Base-by-base conservation (phyloP, 768 basidiomycete species). In the Peribolospora kevripleyi region DNA sequence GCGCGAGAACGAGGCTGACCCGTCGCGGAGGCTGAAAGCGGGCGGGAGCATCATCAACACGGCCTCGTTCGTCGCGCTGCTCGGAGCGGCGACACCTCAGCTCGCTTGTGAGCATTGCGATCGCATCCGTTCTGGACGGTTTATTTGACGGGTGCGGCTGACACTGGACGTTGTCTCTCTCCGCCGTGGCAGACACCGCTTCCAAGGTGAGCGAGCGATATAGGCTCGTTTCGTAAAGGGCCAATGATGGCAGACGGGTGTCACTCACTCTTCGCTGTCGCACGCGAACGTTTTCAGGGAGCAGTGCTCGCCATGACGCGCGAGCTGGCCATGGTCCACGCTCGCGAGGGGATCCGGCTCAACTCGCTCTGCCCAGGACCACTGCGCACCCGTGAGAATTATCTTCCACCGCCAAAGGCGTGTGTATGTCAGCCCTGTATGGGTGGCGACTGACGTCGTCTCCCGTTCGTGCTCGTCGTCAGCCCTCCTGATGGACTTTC, bases 401-500 rank as follows among this genome's bases (percentile, higher is more conserved):
- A 25, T 51, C 36, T 25, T 10, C 39, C 14, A 47, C 25, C 25
- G 25, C 25, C 25, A 1, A 25, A 25, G 25, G 25, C 25, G 25
- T 25, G 25, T 25, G 25, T 25, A 25, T 25, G 25, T 25, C 25
- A 25, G 25, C 25, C 25, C 25, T 25, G 39, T 25, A n/a, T 42
- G 13, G 38, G 6, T 25, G 39, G 41, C 55, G 51, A 37, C 43
- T 25, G 54, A 25, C 25, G 25, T 14, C 42, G 4, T 3, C 47
- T 38, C 49, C 40, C 45, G 14, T 54, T 25, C 39, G 43, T 36
- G 41, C 47, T 41, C 6, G 11, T 14, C 7, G 38, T n/a, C 64
- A 90, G 86, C 90, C 46, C 78, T 98, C 50, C 74, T 98, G 39
- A 98, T 98, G 93, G 81, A 97, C 68, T 98, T 91, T 75, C 76